Conservation (phyloP, 2,329 filamentous ascomycete genomes). For the Metarhizium album region DNA sequence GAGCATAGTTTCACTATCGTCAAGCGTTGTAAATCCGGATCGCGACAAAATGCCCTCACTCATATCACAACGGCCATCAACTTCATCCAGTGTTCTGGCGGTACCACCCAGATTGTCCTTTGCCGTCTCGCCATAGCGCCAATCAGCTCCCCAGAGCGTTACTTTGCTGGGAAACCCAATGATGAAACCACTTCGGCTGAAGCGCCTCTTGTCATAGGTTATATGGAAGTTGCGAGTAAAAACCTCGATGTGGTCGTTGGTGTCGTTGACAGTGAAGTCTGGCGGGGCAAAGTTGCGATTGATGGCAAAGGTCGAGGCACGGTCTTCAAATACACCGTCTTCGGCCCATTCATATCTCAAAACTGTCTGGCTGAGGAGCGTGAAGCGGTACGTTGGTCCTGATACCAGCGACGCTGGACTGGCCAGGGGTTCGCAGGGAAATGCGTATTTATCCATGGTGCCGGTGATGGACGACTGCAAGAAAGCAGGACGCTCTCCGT, state of each 20-base stretch:
- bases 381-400: slow-evolving; percentile 42
- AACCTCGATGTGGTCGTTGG: slow-evolving; percentile 38
- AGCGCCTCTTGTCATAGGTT: slow-evolving; percentile 46
- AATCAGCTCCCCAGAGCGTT: slow-evolving; percentile 9
- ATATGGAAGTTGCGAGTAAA: slow-evolving; percentile 43
- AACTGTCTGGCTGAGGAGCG: slow-evolving; percentile 42
- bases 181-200: slow-evolving; percentile 38
- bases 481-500: background rate
- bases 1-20: slow-evolving; percentile 45
- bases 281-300: slow-evolving; percentile 30
- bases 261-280: slow-evolving; percentile 36
- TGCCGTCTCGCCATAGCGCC: slow-evolving; percentile 38
- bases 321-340: slow-evolving; percentile 50
- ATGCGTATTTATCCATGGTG: slow-evolving; percentile 2
- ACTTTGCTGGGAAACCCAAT: slow-evolving; percentile 31
- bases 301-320: slow-evolving; percentile 49
- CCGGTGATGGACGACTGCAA: background rate
- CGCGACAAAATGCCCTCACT: slow-evolving; percentile 40
- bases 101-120: slow-evolving; percentile 33
- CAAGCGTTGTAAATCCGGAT: slow-evolving; percentile 38
- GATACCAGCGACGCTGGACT: slow-evolving; percentile 3
- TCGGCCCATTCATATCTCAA: slow-evolving; percentile 52
- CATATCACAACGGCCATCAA: slow-evolving; percentile 38
- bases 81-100: slow-evolving; percentile 42
- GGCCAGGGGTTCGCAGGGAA: slow-evolving; percentile 4